phyloP scores from a whole-genome alignment of 2,329 filamentous ascomycete genomes.

The Beauveria scarabaeidicola region DNA sequence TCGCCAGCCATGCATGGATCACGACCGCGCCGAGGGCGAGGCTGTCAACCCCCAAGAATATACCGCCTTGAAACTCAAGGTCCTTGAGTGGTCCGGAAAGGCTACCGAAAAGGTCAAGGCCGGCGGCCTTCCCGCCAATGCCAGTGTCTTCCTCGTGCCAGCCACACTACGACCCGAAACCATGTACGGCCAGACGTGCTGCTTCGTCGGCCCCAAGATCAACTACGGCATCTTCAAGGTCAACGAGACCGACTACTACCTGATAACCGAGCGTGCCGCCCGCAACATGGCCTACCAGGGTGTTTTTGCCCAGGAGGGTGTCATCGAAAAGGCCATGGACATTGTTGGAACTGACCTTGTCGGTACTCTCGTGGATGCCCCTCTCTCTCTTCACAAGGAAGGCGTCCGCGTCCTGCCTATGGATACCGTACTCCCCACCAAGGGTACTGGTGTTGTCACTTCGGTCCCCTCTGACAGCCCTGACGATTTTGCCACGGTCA shows the following conservation, averaged over 20 bases:
- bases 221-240: slow-evolving; percentile 82
- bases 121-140: slow-evolving; percentile 72
- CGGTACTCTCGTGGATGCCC: slow-evolving; percentile 82
- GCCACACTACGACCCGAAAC: slow-evolving; percentile 93
- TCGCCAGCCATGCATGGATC: slow-evolving; percentile 39
- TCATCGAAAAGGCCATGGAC: slow-evolving; percentile 65
- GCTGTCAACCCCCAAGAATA: slow-evolving; percentile 76
- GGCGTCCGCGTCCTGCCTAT: slow-evolving; percentile 88
- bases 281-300: slow-evolving; percentile 96
- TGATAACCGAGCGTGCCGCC: slow-evolving; percentile 77
- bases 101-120: slow-evolving; percentile 63
- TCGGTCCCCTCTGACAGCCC: slow-evolving; percentile 90
- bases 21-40: slow-evolving; percentile 39
- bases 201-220: slow-evolving; percentile 87
- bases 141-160: slow-evolving; percentile 80
- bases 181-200: slow-evolving; percentile 97
- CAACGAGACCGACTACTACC: slow-evolving; percentile 68
- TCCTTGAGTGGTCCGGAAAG: slow-evolving; percentile 77
- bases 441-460: slow-evolving; percentile 94
- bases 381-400: slow-evolving; percentile 74
- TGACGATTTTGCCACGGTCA: slow-evolving; percentile 85
- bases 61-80: slow-evolving; percentile 82
- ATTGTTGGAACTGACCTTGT: slow-evolving; percentile 72
- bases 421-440: slow-evolving; percentile 84
- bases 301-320: slow-evolving; percentile 69